Conservation (phyloP, 2,329 filamentous ascomycete species). For the Exophiala viscosa region DNA sequence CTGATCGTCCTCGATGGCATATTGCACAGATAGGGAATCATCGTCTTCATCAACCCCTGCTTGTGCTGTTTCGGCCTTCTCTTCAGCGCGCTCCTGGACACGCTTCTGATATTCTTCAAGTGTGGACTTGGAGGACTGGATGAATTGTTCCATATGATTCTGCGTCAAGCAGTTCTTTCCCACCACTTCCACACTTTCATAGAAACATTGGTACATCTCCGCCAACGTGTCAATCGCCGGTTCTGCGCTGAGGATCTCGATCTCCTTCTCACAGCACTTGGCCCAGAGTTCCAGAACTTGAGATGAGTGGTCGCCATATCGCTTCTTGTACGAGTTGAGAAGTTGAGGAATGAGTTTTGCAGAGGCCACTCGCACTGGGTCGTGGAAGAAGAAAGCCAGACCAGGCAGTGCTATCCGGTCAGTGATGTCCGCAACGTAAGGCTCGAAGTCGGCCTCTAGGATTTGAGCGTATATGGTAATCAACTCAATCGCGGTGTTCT, state of each 20-base stretch:
- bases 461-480: constrained; percentile 96
- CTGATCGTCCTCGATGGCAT: constrained; percentile 96
- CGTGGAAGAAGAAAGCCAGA: constrained; percentile 98
- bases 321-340: constrained; percentile 89
- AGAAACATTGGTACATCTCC: constrained; percentile 99
- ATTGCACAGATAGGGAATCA: constrained; percentile 77
- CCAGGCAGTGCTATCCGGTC: constrained; percentile 93
- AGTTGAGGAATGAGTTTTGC: constrained; percentile 92
- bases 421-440: constrained; percentile 89
- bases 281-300: constrained; percentile 81
- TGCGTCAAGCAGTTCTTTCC: constrained; percentile 76
- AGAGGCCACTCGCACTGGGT: constrained; percentile 90
- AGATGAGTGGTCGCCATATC: constrained; percentile 74
- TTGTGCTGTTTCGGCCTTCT: constrained; percentile 78
- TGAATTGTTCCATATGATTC: constrained; percentile 80
- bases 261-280: constrained; percentile 79
- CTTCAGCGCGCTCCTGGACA: constrained; percentile 77
- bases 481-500: constrained; percentile 98
- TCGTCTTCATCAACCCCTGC: constrained; percentile 88
- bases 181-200: constrained; percentile 92
- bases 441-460: constrained; percentile 86
- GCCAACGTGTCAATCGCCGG: constrained; percentile 93
- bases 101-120: constrained; percentile 90
- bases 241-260: constrained; percentile 90
- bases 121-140: constrained; percentile 77